Evolutionary conservation across 306 rosid genomes (phyloP).

Genomic region (Canavalia gladiata): DNA sequence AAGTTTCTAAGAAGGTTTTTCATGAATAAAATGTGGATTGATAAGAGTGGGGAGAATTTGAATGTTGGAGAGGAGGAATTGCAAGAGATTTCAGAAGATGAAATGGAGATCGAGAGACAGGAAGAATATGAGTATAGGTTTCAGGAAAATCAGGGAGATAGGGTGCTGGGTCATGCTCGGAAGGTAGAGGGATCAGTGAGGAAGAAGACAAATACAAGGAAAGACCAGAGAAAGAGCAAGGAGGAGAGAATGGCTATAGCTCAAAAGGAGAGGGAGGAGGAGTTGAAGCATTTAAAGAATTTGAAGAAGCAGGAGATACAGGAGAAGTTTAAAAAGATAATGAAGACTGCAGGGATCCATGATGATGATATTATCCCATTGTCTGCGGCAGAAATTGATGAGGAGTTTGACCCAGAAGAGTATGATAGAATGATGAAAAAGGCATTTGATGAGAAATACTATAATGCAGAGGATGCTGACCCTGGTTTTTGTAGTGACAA

Average conservation of each 20-base stretch:
- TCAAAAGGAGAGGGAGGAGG: constrained; percentile 89
- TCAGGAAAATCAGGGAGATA: constrained; percentile 84
- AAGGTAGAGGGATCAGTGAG: constrained; percentile 83
- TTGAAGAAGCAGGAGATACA: constrained; percentile 90
- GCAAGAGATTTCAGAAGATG: constrained; percentile 73
- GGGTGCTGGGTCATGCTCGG: constrained; percentile 79
- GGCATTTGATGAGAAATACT: constrained; percentile 78
- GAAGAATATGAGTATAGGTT: constrained; percentile 85
- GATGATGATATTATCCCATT: constrained; percentile 67
- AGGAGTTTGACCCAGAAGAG: constrained; percentile 87
- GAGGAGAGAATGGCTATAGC: constrained; percentile 89
- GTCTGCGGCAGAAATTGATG: constrained; percentile 70
- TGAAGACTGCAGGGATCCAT: constrained; percentile 75
- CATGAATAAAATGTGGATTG: constrained; percentile 75
- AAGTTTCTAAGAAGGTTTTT: constrained; percentile 70
- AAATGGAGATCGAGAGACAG: constrained; percentile 72
- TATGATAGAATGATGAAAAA: constrained; percentile 86
- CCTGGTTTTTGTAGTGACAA: constrained; percentile 64
- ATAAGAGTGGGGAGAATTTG: constrained; percentile 44
- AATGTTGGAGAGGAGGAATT: constrained; percentile 66
- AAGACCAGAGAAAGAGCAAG: constrained; percentile 87
- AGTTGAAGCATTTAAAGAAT: constrained; percentile 86
- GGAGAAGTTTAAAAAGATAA: constrained; percentile 73
- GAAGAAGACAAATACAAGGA: constrained; percentile 80
- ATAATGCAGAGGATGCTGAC: constrained; percentile 71